phyloP scores from a whole-genome alignment of 108 stramenopile genomes.

The Seminavis robusta region DNA sequence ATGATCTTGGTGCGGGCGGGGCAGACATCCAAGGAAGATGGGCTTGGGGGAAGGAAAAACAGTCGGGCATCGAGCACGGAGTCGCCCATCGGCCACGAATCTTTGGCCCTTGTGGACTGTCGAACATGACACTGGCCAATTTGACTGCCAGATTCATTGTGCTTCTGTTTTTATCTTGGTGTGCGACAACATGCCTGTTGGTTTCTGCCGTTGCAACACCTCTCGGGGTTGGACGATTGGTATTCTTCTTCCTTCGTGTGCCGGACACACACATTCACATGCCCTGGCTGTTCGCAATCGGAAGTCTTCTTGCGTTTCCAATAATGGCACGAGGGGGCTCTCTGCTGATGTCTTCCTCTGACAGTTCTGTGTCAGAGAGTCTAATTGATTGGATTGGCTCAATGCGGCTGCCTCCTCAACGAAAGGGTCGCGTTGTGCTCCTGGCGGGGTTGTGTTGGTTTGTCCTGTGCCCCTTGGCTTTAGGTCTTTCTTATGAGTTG shows the following conservation, averaged over 20 bases:
- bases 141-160: slow-evolving; percentile 29
- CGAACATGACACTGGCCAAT: background rate
- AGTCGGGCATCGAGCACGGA: slow-evolving; percentile 67
- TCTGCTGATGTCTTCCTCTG: slow-evolving; percentile 8
- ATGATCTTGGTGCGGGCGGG: slow-evolving; percentile 82
- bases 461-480: slow-evolving; percentile 47
- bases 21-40: slow-evolving; percentile 82
- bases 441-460: slow-evolving; percentile 45
- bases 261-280: slow-evolving; percentile 66
- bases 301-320: slow-evolving; percentile 51
- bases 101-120: slow-evolving; percentile 19
- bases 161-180: slow-evolving; percentile 62
- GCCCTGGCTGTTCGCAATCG: slow-evolving; percentile 71
- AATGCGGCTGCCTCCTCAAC: slow-evolving; percentile 40
- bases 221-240: slow-evolving; percentile 47
- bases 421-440: slow-evolving; percentile 35
- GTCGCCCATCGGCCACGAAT: slow-evolving; percentile 65
- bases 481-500: slow-evolving; percentile 56
- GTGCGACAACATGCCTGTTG: slow-evolving; percentile 44
- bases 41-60: slow-evolving; percentile 75
- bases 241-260: slow-evolving; percentile 47
- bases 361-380: background rate
- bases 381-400: slow-evolving; percentile 29
- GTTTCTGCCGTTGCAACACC: slow-evolving; percentile 40
- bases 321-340: slow-evolving; percentile 22